Evolutionary conservation across 176 grass and related monocot genomes (phyloP).

Genomic region (Paspalum notatum): DNA sequence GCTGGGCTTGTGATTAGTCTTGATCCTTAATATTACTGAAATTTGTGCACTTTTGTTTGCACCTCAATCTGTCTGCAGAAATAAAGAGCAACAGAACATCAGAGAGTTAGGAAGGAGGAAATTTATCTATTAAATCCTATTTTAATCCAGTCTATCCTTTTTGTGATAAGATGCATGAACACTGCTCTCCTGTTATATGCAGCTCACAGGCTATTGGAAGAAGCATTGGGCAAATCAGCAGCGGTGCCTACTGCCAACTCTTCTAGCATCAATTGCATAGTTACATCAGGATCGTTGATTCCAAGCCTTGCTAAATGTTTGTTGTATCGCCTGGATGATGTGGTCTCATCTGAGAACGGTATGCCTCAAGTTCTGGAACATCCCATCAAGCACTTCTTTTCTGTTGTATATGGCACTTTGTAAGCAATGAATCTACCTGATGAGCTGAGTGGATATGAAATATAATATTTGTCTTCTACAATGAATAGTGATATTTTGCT

Average conservation of each 20-base stretch:
- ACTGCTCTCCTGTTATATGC: slow-evolving; percentile 31
- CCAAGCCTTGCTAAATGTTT: slow-evolving; percentile 97
- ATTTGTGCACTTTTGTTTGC: background rate
- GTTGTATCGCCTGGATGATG: slow-evolving; percentile 84
- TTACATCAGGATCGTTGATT: slow-evolving; percentile 94
- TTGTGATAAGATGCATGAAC: slow-evolving; percentile 1
- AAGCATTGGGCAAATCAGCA: slow-evolving; percentile 55
- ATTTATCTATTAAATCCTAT: background rate
- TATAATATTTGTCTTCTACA: background rate
- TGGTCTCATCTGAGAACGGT: slow-evolving; percentile 84
- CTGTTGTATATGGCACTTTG: slow-evolving; percentile 10
- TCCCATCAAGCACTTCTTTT: slow-evolving; percentile 6
- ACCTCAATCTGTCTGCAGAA: background rate
- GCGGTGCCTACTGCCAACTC: background rate
- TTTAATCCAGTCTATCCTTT: background rate
- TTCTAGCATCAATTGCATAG: slow-evolving; percentile 69
- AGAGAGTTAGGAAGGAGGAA: background rate
- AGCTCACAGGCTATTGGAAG: slow-evolving; percentile 69
- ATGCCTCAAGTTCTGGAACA: slow-evolving; percentile 20
- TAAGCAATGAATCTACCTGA: background rate
- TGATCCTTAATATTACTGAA: slow-evolving; percentile 30
- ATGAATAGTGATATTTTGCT: no score
- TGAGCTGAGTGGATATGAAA: background rate
- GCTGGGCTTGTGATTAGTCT: background rate
- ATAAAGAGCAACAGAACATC: background rate